These are phyloP conservation scores for Xenoacremonium recifei DNA, from an alignment of 2,329 filamentous ascomycete species.

Conservation along the genomic window DNA sequence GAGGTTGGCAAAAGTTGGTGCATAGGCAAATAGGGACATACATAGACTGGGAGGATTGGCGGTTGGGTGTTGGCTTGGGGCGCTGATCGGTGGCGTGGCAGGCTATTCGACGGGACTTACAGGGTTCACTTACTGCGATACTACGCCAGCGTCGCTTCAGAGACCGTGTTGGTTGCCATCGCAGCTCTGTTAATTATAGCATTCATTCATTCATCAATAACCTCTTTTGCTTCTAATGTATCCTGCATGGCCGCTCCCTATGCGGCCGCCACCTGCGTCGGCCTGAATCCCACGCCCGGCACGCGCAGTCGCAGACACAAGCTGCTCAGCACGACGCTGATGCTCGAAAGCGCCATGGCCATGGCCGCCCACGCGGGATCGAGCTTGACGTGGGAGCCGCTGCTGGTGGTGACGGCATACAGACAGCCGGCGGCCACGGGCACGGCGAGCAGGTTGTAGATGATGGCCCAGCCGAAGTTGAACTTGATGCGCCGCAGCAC, in stretches of 20 bases:
- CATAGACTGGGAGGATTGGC: no score
- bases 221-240: conserved; percentile 3
- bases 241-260: no score
- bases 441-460: conserved; percentile 78
- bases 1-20: no score
- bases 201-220: no score
- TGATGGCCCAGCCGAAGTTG: conserved; percentile 82
- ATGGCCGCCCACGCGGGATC: conserved; percentile 84
- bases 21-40: no score
- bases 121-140: no score
- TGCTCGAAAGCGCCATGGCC: conserved; percentile 89
- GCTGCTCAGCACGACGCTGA: conserved; percentile 84
- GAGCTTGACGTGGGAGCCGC: conserved; percentile 58
- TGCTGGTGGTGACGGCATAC: conserved; percentile 53
- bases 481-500: conserved; percentile 78
- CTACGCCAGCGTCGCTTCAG: no score
- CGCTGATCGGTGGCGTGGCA: no score
- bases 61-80: no score
- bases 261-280: conserved; percentile 13
- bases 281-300: conserved; percentile 44
- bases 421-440: conserved; percentile 80
- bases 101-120: no score
- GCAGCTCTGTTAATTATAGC: no score
- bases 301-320: conserved; percentile 61
- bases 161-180: no score